Evolutionary conservation across 1,284 basidiomycete genomes (phyloP).

Genomic region (Ceratobasidium theobromae): DNA sequence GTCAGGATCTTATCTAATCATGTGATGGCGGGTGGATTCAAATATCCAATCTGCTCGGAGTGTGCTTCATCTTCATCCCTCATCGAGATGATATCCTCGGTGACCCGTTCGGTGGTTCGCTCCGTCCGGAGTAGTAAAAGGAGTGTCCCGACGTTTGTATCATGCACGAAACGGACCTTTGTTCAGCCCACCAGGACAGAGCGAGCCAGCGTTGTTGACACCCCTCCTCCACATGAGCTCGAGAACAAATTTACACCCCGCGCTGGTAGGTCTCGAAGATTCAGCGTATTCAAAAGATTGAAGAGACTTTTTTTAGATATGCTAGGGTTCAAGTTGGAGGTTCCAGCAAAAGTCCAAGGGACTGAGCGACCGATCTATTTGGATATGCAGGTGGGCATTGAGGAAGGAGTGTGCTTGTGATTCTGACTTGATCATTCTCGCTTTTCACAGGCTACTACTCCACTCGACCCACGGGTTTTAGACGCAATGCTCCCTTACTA

Average conservation of each 20-base stretch:
- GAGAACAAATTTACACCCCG: conserved; percentile 71
- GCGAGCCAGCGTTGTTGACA: conserved; percentile 74
- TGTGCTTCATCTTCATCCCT: conserved; percentile 9
- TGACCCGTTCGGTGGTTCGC: conserved; percentile 21
- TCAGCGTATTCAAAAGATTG: not conserved
- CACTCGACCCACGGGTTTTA: conserved; percentile 94
- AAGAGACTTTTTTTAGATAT: conserved; percentile 57
- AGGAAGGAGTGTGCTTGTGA: not conserved
- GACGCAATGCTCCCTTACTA: conserved; percentile 97
- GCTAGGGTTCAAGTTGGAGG: conserved; percentile 85
- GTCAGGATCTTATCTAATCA: conserved; percentile 27
- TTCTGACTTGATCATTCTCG: not conserved
- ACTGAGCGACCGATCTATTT: conserved; percentile 89
- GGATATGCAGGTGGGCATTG: conserved; percentile 78
- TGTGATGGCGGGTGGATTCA: not conserved
- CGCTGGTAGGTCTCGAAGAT: conserved; percentile 59
- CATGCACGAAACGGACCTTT: conserved; percentile 48
- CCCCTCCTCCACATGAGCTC: conserved; percentile 47
- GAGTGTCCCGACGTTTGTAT: not conserved
- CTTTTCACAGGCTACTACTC: conserved; percentile 81
- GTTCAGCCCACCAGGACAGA: conserved; percentile 78
- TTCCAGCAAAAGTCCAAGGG: conserved; percentile 56
- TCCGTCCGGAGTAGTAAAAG: not conserved
- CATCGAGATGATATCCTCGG: conserved; percentile 29
- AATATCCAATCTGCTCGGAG: conserved; percentile 11